Evolutionary conservation across 495 filamentous ascomycete species (phyloP).

Genomic region (Aspergillus ostianus): DNA sequence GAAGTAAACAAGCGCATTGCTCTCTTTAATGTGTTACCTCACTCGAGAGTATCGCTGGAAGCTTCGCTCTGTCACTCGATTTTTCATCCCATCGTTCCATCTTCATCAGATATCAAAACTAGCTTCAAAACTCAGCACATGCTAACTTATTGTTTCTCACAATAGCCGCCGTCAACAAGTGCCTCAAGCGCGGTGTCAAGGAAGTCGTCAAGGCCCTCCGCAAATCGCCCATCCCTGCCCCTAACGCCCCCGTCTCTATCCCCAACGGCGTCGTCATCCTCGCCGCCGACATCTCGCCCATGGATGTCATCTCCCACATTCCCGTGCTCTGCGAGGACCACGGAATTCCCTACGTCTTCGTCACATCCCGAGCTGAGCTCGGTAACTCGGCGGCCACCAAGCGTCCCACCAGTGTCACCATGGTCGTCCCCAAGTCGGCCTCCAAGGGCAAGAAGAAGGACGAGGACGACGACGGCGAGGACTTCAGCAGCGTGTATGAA

Average conservation of each 20-base stretch:
- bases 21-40: not conserved
- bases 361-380: constrained; percentile 82
- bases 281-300: constrained; percentile 93
- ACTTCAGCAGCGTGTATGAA: constrained; percentile 70
- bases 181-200: constrained; percentile 95
- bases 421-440: constrained; percentile 64
- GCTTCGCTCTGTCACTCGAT: not conserved
- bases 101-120: not conserved
- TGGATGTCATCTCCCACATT: constrained; percentile 96
- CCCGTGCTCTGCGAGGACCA: constrained; percentile 97
- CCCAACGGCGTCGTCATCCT: constrained; percentile 80
- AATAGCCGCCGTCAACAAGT: constrained; percentile 84
- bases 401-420: constrained; percentile 90
- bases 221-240: constrained; percentile 65
- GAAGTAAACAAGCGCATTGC: not conserved
- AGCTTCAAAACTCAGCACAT: constrained; percentile 5
- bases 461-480: constrained; percentile 53
- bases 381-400: constrained; percentile 90
- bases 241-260: constrained; percentile 49
- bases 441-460: constrained; percentile 53
- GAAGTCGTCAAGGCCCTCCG: constrained; percentile 96
- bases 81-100: not conserved
- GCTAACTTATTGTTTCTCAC: constrained; percentile 19
- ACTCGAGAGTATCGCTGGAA: not conserved
- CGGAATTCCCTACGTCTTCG: constrained; percentile 89